Percentiles rank a stretch among this genome's conserved stretches.
Evolutionary conservation across 179 eudicot species (phyloP).

Genomic region (Heliamphora pulchella): DNA sequence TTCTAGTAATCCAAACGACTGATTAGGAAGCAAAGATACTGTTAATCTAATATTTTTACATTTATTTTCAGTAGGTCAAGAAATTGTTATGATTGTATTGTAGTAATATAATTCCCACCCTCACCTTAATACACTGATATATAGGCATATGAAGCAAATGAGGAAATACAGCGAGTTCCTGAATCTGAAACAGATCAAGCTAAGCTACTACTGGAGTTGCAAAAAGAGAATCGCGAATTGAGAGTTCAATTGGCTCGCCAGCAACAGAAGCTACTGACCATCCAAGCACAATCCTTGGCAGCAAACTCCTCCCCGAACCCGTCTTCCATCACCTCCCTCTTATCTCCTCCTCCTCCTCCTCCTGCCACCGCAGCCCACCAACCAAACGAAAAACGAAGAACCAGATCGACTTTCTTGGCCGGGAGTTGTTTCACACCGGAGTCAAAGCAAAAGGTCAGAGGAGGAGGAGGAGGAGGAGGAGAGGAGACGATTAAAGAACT

Average conservation of each 20-base stretch:
- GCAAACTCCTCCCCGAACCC: slow-evolving; percentile 56
- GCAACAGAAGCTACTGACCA: slow-evolving; percentile 54
- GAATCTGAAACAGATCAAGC: slow-evolving; percentile 59
- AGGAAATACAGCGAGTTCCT: slow-evolving; percentile 42
- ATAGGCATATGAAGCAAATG: slow-evolving; percentile 59
- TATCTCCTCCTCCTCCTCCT: slow-evolving; percentile 37
- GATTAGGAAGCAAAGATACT: no score
- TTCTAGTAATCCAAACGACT: no score
- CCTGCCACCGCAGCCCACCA: no score
- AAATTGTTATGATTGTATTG: no score
- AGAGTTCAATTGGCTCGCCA: slow-evolving; percentile 58
- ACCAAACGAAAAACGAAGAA: slow-evolving; percentile 36
- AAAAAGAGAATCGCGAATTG: slow-evolving; percentile 68
- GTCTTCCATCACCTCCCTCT: slow-evolving; percentile 27
- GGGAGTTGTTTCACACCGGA: slow-evolving; percentile 62
- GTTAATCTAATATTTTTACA: no score
- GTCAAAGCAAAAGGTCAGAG: slow-evolving; percentile 44
- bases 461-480: no score
- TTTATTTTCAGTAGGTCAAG: no score
- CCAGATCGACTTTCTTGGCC: slow-evolving; percentile 29
- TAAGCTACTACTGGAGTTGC: slow-evolving; percentile 64
- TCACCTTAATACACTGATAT: slow-evolving; percentile 1
- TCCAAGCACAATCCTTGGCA: slow-evolving; percentile 59
- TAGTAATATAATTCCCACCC: neutral
- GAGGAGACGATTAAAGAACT: slow-evolving; percentile 51